Percentiles rank a stretch among this genome's conserved stretches.
Conservation (phyloP, 2,329 filamentous ascomycete genomes). For the Fulvia fulva region DNA sequence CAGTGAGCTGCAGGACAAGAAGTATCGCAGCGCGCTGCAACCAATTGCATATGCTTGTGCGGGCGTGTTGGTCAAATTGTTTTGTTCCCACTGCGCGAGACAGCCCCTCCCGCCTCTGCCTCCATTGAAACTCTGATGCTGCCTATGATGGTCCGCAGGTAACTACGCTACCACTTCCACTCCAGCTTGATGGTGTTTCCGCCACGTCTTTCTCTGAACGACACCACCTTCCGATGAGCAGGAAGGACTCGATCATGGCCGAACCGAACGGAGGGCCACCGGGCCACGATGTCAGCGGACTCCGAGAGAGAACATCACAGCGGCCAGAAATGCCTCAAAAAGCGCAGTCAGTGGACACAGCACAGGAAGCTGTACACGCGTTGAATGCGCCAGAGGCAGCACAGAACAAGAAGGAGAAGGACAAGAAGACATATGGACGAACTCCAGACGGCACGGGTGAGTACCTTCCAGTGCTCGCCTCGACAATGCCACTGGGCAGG, state of each 20-base stretch:
- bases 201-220: not conserved
- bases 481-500: constrained; percentile 6
- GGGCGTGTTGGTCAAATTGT: not conserved
- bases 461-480: constrained; percentile 36
- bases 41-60: not conserved
- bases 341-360: constrained; percentile 34
- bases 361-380: constrained; percentile 46
- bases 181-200: not conserved
- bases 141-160: not conserved
- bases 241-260: constrained; percentile 17
- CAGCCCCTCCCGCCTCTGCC: not conserved
- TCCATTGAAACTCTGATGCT: not conserved
- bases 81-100: no score
- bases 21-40: not conserved
- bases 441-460: constrained; percentile 87
- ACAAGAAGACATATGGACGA: constrained; percentile 81
- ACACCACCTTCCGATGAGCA: not conserved
- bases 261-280: constrained; percentile 14
- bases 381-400: constrained; percentile 49
- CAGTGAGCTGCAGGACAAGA: not conserved
- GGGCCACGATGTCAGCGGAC: constrained; percentile 32
- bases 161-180: not conserved
- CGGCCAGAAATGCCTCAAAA: constrained; percentile 31
- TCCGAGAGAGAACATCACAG: constrained; percentile 46
- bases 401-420: constrained; percentile 46